phyloP scores from a whole-genome alignment of 1,284 basidiomycete genomes.

The Porodaedalea pini region DNA sequence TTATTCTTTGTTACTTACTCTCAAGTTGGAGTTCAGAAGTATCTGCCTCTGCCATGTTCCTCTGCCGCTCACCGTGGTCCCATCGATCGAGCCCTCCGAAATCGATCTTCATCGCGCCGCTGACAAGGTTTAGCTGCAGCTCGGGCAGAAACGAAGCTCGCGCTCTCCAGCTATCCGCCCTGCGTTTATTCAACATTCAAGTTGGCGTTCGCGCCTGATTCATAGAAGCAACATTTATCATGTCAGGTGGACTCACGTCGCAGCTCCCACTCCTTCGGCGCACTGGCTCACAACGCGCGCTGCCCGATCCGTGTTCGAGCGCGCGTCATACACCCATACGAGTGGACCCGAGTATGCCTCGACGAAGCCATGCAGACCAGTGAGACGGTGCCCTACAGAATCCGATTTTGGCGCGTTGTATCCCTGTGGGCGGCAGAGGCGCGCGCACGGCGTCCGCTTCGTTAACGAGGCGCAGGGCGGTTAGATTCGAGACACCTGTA shows the following conservation, averaged over 20 bases:
- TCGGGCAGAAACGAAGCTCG: slow-evolving; percentile 65
- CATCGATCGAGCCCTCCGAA: slow-evolving; percentile 74
- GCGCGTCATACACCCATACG: slow-evolving; percentile 70
- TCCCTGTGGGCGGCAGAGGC: slow-evolving; percentile 42
- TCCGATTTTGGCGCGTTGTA: slow-evolving; percentile 41
- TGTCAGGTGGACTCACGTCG: slow-evolving; percentile 51
- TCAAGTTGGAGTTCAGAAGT: background rate
- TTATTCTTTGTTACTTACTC: too few species aligned
- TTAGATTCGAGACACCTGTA: slow-evolving; percentile 55
- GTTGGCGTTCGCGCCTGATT: too few species aligned
- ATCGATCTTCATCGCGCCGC: slow-evolving; percentile 63
- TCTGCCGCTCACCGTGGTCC: slow-evolving; percentile 57
- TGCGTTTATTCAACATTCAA: slow-evolving; percentile 30
- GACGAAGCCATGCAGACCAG: slow-evolving; percentile 61
- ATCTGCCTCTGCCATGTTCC: slow-evolving; percentile 56
- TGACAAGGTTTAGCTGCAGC: slow-evolving; percentile 63
- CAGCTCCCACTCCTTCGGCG: slow-evolving; percentile 66
- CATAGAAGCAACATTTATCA: background rate
- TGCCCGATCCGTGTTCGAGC: slow-evolving; percentile 61
- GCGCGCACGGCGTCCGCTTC: slow-evolving; percentile 58
- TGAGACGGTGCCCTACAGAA: slow-evolving; percentile 44
- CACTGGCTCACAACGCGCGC: slow-evolving; percentile 57
- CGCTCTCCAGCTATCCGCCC: slow-evolving; percentile 77
- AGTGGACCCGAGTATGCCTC: slow-evolving; percentile 68
- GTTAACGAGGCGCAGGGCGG: slow-evolving; percentile 63